Evolutionary conservation across 148 eudicot genomes (phyloP).

Genomic region (Spergularia marina): DNA sequence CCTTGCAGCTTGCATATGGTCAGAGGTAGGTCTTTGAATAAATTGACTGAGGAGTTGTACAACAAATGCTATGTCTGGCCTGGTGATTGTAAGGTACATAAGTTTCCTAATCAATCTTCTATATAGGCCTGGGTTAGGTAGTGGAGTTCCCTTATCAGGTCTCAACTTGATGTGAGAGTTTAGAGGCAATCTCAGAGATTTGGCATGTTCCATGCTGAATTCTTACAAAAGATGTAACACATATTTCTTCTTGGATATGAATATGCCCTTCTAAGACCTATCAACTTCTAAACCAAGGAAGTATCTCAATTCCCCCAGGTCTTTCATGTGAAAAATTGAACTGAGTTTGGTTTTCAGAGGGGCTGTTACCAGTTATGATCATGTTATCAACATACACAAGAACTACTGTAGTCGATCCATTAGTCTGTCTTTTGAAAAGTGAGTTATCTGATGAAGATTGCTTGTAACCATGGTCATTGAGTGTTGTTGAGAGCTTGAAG

Average conservation of each 20-base stretch:
- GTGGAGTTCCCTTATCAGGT: no score
- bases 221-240: background rate
- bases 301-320: background rate
- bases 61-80: background rate
- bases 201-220: background rate
- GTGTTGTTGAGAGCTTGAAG: no score
- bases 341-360: background rate
- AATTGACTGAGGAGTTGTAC: background rate
- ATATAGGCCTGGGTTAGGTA: no score
- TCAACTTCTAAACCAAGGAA: background rate
- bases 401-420: no score
- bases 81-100: no score
- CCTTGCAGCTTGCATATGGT: background rate
- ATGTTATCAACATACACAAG: background rate
- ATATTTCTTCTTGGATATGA: no score
- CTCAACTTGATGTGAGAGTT: background rate
- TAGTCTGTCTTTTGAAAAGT: no score
- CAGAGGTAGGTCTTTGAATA: background rate
- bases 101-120: no score
- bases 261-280: background rate
- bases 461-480: no score
- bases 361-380: background rate
- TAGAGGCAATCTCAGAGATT: background rate
- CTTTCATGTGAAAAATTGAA: background rate
- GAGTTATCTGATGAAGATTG: no score